Conservation (phyloP, 352 stramenopile species). For the Globisporangium takayamanum region DNA sequence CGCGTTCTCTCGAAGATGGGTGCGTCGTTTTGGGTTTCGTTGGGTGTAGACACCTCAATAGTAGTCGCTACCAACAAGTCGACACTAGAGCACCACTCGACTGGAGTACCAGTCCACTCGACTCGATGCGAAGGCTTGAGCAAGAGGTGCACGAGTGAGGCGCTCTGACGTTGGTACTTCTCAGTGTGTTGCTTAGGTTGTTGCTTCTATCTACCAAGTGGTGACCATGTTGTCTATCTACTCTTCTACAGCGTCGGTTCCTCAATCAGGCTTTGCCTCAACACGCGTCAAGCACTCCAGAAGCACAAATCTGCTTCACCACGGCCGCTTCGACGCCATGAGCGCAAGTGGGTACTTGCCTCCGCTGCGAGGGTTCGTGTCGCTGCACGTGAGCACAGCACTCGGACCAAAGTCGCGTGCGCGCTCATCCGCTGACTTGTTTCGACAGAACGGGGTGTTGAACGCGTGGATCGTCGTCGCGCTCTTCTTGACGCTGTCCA, state of each 20-base stretch:
- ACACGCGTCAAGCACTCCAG: background rate
- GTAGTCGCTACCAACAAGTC: too few species aligned
- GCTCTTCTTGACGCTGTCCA: conserved; percentile 12
- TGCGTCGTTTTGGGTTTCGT: background rate
- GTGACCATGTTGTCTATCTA: too few species aligned
- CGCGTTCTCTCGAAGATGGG: background rate
- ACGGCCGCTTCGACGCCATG: conserved; percentile 4
- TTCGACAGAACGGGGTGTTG: conserved; percentile 23
- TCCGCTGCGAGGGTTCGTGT: conserved; percentile 7
- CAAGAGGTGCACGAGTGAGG: too few species aligned
- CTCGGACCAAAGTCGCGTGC: background rate
- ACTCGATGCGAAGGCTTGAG: too few species aligned
- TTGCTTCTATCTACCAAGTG: too few species aligned
- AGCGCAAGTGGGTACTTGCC: conserved; percentile 15
- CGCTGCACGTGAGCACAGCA: conserved; percentile 16
- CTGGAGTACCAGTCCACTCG: too few species aligned
- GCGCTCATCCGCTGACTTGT: conserved; percentile 6
- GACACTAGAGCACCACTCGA: too few species aligned
- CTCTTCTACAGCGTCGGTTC: too few species aligned
- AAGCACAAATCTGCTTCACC: background rate
- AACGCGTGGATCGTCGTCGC: conserved; percentile 22
- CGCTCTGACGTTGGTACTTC: too few species aligned
- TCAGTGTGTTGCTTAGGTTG: too few species aligned
- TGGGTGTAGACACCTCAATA: too few species aligned
- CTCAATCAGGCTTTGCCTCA: too few species aligned